Base-by-base conservation (phyloP, 2,329 filamentous ascomycete species). In the Chaetomium sp. region DNA sequence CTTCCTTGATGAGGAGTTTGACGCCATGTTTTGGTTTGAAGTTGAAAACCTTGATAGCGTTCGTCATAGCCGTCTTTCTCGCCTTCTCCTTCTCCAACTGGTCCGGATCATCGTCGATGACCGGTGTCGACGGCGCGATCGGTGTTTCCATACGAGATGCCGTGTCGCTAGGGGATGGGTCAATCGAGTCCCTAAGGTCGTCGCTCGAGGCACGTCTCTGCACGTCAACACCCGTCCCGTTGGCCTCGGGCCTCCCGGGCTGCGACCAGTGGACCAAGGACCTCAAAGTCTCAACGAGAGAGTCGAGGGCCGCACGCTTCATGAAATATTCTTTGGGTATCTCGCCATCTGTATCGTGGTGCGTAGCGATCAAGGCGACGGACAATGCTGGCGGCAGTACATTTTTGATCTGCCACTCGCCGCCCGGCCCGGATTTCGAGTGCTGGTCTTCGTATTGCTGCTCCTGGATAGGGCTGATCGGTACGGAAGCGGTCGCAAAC, bases 1-100 rank as follows among this genome's bases (percentile, higher is more conserved):
- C 92, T 68, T 96, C 91, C 29, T 90, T 85, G 13, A 98, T 75
- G 21, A 99, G 79, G 19, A 90, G 79, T 75, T 97, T 97, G 74
- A 99, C 86, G 6, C 95, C 96, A 65, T 90, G 87, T 77, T 99
- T 99, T 0, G 96, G 93, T 76, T 99, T 99, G 82, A 94, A 97
- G 76, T 99, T 99, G 83, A 99, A 99, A 67, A 92, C 90, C 57
- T 89, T 87, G 62, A 97, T 90, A 1, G 91, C 94, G 71, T 96
- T 95, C 60, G 89, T 91, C 66, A 98, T 80, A 0, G 95, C 95
- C 7, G 92, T 98, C 79, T 99, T 99, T 67, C 90, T 86, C 66
- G 93, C 91, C 78, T 98, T 98, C 63, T 93, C 92, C 76, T 90
- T 96, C 73, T 98, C 95, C n/a, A 99, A 82, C 72, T 97, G 90